phyloP scores from a whole-genome alignment of 805 yeast genomes.

The Candida mattraensis region DNA sequence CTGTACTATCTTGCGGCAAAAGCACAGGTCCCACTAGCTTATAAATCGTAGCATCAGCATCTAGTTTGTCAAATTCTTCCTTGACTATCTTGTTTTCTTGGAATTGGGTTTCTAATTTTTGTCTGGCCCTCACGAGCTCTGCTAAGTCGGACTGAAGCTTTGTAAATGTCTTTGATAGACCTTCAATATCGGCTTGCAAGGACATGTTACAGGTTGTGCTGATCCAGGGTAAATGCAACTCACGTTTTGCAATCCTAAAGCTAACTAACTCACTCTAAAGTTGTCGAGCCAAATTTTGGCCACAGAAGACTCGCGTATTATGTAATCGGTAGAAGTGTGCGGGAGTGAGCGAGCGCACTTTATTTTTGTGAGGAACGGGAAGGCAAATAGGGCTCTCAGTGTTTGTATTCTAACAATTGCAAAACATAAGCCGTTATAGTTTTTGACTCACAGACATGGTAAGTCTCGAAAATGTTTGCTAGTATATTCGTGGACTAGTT shows the following conservation, averaged over 20 bases:
- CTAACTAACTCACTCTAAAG: constrained; percentile 5
- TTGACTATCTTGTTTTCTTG: constrained; percentile 92
- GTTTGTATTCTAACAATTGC: too few relatives aligned
- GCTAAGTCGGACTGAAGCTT: constrained; percentile 33
- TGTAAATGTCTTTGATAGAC: constrained; percentile 24
- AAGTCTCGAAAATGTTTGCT: too few relatives aligned
- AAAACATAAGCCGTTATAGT: too few relatives aligned
- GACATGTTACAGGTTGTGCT: constrained; percentile 7
- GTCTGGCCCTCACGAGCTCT: constrained; percentile 69
- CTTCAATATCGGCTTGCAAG: constrained; percentile 16
- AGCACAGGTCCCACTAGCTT: constrained; percentile 91
- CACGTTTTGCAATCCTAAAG: neutral
- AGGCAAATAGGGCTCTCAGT: too few relatives aligned
- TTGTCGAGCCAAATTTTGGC: too few relatives aligned
- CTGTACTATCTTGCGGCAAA: constrained; percentile 81
- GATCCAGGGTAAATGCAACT: constrained; percentile 4
- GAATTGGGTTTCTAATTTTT: constrained; percentile 85
- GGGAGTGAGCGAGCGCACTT: too few relatives aligned
- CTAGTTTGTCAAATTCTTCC: constrained; percentile 62
- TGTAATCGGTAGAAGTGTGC: too few relatives aligned
- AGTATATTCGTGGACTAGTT: too few relatives aligned
- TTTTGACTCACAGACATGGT: too few relatives aligned
- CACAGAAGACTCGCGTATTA: too few relatives aligned
- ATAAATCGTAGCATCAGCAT: constrained; percentile 73
- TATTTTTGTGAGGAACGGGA: too few relatives aligned